phyloP scores from a whole-genome alignment of 805 yeast genomes.

The Barnettozyma sp. region DNA sequence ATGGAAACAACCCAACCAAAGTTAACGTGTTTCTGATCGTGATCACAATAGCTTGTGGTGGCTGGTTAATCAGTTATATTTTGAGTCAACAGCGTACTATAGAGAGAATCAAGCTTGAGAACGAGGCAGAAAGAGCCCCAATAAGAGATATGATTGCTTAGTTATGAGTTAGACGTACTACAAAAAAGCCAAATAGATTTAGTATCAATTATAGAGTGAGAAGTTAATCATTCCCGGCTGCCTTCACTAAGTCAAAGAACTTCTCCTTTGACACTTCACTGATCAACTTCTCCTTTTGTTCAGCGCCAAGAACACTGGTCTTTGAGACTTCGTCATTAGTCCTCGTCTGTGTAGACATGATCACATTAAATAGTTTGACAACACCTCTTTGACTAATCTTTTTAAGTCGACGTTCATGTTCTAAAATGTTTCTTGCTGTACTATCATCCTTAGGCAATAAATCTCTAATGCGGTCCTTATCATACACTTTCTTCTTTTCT shows the following conservation, averaged over 20 bases:
- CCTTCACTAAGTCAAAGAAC: conserved; percentile 80
- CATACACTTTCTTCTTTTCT: conserved; percentile 65
- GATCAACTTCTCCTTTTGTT: conserved; percentile 51
- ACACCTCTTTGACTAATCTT: conserved; percentile 88
- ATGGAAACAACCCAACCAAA: conserved; percentile 74
- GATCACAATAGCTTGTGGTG: conserved; percentile 40
- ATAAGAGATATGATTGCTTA: conserved; percentile 29
- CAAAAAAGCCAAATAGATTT: too few species aligned
- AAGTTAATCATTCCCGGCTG: conserved; percentile 64
- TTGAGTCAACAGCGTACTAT: conserved; percentile 34
- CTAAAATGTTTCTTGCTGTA: conserved; percentile 51
- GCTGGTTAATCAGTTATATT: conserved; percentile 24
- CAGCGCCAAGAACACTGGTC: conserved; percentile 35
- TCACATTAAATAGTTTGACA: conserved; percentile 76
- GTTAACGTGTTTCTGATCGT: conserved; percentile 52
- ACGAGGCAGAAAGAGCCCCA: conserved; percentile 58
- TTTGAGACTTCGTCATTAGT: conserved; percentile 45
- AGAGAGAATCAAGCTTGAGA: conserved; percentile 45
- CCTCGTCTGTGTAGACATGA: conserved; percentile 66
- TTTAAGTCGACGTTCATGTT: conserved; percentile 60
- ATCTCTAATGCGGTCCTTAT: conserved; percentile 59
- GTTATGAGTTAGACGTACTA: not conserved
- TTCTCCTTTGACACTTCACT: conserved; percentile 84
- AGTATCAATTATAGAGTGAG: not conserved
- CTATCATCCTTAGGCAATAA: conserved; percentile 60